Base-by-base conservation (phyloP, 202 grass and related monocot genomes). In the Dendrocalamus latiflorus region DNA sequence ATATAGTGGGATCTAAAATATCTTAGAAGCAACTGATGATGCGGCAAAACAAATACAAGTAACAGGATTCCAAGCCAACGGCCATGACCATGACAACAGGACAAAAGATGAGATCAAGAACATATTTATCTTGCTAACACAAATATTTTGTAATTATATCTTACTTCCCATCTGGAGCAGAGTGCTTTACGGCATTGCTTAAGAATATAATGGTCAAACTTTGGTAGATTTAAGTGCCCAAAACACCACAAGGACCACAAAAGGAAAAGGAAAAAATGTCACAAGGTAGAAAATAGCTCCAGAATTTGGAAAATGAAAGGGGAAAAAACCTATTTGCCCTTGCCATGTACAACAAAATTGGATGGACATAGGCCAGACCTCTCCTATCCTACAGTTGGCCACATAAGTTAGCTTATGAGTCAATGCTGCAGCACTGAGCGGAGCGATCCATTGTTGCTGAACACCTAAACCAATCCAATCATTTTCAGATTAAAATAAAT, bases 21-120 rank as follows among this genome's bases (percentile, higher is more conserved):
- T 76, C 24, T 54, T 60, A 87, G 5, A 76, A 82, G 17, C 5
- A 38, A 73, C 44, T 17, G n/a, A n/a, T 61, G n/a, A 71, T n/a
- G 47, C 18, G 12, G 59, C 15, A 65, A 22, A 67, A 70, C 7
- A 11, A 22, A 43, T 30, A 39, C 5, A 77, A 26, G 20, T 55
- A 77, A 10, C 37, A 50, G 41, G 15, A 63, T 25, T 53, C 34
- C 60, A 50, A 22, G 17, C 36, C 51, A 76, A 37, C 24, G 14
- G 2, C 64, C 24, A 81, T 33, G 64, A 69, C n/a, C 9, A 57
- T 57, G n/a, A 24, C 16, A 33, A 50, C 41, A 75, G 43, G 50
- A 37, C 49, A 59, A 51, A 74, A 11, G 12, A 62, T 49, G 21
- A 51, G 20, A 82, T 73, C 68, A 64, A 47, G 25, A 37, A 66